Conservation (phyloP, 306 rosid species). For the Cyclanthera cordifolia region DNA sequence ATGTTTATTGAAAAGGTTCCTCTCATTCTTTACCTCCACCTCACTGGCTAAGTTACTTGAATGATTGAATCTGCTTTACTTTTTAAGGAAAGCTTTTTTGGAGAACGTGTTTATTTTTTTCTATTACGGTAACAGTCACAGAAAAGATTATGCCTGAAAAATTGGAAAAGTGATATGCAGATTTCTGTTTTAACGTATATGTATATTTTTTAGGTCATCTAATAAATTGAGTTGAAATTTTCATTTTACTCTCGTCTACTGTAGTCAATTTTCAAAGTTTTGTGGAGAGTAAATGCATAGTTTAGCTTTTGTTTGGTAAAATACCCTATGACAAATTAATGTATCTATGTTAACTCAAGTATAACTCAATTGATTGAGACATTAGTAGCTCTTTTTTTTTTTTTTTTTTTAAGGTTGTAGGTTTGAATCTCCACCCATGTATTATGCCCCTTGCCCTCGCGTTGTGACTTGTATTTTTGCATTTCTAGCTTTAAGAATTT, state of each 20-base stretch:
- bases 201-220: neutral
- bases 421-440: neutral
- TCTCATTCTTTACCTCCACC: neutral
- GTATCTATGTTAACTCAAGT: neutral
- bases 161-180: neutral
- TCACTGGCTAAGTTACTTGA: neutral
- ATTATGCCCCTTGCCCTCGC: neutral
- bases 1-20: constrained; percentile 40
- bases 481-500: neutral
- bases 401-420: neutral
- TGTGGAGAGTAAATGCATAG: neutral
- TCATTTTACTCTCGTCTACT: neutral
- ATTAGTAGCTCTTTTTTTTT: neutral
- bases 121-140: neutral
- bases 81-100: neutral
- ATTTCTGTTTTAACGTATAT: neutral
- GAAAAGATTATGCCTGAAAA: neutral
- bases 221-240: neutral
- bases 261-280: neutral
- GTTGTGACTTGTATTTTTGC: neutral
- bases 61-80: neutral
- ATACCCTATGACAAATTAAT: neutral
- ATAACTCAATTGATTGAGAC: neutral
- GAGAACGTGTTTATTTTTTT: neutral
- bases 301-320: constrained; percentile 5